These are phyloP conservation scores for Candida koratica DNA, from an alignment of 805 yeast genomes.

Conservation along the genomic window DNA sequence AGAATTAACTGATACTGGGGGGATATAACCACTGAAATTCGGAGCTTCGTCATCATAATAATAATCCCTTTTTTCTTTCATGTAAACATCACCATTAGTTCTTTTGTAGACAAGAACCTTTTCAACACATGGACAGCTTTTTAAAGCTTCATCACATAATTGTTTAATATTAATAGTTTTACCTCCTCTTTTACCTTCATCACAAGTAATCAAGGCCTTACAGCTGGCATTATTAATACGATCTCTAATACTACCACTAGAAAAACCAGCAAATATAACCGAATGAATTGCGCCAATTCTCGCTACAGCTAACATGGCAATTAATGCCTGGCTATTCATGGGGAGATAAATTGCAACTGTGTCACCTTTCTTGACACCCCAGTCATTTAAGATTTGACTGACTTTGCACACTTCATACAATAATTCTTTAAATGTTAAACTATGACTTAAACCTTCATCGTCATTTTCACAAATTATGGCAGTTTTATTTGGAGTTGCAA, in stretches of 20 bases:
- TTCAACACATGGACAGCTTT: conserved; percentile 59
- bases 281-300: conserved; percentile 84
- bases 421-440: conserved; percentile 66
- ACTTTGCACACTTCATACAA: conserved; percentile 65
- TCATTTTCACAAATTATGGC: conserved; percentile 83
- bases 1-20: conserved; percentile 73
- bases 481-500: conserved; percentile 61
- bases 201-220: conserved; percentile 70
- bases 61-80: conserved; percentile 57
- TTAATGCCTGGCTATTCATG: conserved; percentile 77
- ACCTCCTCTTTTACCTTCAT: conserved; percentile 82
- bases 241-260: conserved; percentile 66
- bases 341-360: conserved; percentile 85
- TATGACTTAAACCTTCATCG: conserved; percentile 61
- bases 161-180: conserved; percentile 75
- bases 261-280: conserved; percentile 82
- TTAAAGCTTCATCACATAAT: conserved; percentile 77
- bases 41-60: conserved; percentile 73
- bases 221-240: conserved; percentile 71
- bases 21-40: conserved; percentile 62
- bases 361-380: conserved; percentile 78
- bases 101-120: conserved; percentile 71
- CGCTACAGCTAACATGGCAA: conserved; percentile 71
- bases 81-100: conserved; percentile 58
- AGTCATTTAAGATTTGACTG: conserved; percentile 60